A percentile compares a stretch with the other conserved stretches of the same genome.
phyloP scores from a whole-genome alignment of 1,284 basidiomycete species.

The Ceratobasidium sp. region DNA sequence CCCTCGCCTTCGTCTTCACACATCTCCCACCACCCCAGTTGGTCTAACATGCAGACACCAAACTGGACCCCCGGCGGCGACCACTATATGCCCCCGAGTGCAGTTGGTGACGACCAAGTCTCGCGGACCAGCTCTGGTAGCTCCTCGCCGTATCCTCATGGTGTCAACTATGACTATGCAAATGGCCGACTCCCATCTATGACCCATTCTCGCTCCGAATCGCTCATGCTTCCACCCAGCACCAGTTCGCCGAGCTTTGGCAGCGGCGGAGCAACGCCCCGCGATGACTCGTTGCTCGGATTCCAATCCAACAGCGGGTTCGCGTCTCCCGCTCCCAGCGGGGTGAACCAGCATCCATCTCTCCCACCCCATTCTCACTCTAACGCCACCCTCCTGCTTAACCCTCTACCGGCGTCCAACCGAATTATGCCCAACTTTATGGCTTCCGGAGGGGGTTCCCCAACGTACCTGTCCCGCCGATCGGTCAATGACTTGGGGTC shows the following conservation, averaged over 20 bases:
- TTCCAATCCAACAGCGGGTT: constrained; percentile 20
- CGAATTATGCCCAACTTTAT: constrained; percentile 39
- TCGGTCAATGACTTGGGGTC: constrained; percentile 41
- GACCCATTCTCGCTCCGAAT: constrained; percentile 32
- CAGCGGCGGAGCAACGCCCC: constrained; percentile 23
- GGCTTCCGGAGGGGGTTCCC: not conserved
- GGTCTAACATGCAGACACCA: not conserved
- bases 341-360: constrained; percentile 24
- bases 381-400: constrained; percentile 38
- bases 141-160: constrained; percentile 35
- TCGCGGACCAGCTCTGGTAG: constrained; percentile 38
- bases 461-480: constrained; percentile 33
- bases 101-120: constrained; percentile 29
- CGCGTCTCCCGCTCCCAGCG: constrained; percentile 15
- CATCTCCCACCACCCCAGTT: constrained; percentile 30
- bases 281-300: constrained; percentile 30
- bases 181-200: constrained; percentile 31
- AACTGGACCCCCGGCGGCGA: constrained; percentile 17
- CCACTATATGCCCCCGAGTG: constrained; percentile 11
- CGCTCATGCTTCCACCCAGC: constrained; percentile 35
- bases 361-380: constrained; percentile 43
- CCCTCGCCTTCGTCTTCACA: constrained; percentile 28
- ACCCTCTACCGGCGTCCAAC: constrained; percentile 24
- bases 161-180: constrained; percentile 42
- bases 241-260: constrained; percentile 7